Evolutionary conservation across 495 filamentous ascomycete genomes (phyloP).

Genomic region (Aspergillus mulundensis): DNA sequence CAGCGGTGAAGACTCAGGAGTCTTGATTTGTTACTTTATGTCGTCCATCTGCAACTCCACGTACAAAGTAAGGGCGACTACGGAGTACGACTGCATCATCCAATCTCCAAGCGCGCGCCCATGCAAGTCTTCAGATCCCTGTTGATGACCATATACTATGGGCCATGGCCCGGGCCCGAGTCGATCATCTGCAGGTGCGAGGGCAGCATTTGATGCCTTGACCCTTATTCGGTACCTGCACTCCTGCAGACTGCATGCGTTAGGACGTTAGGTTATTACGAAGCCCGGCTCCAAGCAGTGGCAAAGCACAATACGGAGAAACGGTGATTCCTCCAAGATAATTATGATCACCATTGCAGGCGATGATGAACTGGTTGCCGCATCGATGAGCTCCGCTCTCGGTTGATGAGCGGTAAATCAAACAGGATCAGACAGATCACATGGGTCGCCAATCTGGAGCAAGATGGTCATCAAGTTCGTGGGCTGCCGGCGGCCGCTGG

Average conservation of each 20-base stretch:
- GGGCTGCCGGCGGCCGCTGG: too few relatives aligned
- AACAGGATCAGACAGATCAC: constrained; percentile 5
- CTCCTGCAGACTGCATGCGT: constrained; percentile 11
- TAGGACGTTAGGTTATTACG: not conserved
- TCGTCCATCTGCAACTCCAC: too few relatives aligned
- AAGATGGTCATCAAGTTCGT: not conserved
- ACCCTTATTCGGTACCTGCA: not conserved
- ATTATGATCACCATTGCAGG: constrained; percentile 12
- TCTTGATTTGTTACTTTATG: not conserved
- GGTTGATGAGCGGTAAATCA: not conserved
- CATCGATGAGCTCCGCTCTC: not conserved
- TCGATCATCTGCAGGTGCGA: constrained; percentile 14
- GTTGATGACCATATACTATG: not conserved
- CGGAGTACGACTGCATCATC: not conserved
- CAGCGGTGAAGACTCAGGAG: not conserved
- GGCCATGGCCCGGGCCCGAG: constrained; percentile 1
- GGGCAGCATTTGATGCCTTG: not conserved
- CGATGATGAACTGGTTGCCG: not conserved
- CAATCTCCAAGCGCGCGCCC: not conserved
- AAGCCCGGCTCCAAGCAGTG: not conserved
- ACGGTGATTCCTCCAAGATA: not conserved
- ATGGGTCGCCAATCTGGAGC: constrained; percentile 8
- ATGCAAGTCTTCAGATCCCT: constrained; percentile 1
- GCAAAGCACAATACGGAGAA: not conserved
- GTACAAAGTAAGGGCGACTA: too few relatives aligned